A percentile compares a stretch with the other conserved stretches of the same genome.
phyloP scores from a whole-genome alignment of 805 yeast species.

The Yarrowia yakushimensis region DNA sequence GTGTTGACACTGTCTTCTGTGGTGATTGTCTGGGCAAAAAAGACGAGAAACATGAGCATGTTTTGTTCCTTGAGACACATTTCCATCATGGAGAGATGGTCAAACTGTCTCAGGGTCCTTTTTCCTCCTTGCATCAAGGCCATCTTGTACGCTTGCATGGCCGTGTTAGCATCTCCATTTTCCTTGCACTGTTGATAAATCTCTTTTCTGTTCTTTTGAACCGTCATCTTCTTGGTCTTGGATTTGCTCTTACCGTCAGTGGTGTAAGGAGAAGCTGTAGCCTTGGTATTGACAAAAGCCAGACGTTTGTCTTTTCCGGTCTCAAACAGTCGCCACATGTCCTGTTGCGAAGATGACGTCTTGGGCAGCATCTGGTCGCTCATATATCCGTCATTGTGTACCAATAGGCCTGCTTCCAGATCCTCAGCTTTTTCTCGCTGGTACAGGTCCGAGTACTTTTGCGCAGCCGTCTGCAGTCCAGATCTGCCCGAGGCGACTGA shows the following conservation, averaged over 20 bases:
- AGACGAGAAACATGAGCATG: slow-evolving; percentile 2
- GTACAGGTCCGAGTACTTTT: background rate
- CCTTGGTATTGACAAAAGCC: background rate
- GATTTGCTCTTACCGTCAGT: background rate
- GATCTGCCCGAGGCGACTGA: background rate
- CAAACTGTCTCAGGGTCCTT: background rate
- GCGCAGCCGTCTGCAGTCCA: background rate
- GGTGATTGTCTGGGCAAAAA: background rate
- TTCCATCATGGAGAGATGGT: slow-evolving; percentile 3
- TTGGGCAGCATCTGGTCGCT: background rate
- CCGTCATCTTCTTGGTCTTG: background rate
- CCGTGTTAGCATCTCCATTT: background rate
- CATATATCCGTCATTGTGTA: background rate
- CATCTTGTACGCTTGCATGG: background rate
- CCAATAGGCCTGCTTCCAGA: background rate
- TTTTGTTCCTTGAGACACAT: background rate
- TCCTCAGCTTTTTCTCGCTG: background rate
- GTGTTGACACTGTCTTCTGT: background rate
- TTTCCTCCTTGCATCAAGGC: background rate
- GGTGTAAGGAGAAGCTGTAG: background rate
- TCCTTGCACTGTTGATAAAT: background rate
- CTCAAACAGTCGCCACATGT: background rate
- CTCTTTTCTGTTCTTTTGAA: background rate
- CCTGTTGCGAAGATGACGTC: background rate
- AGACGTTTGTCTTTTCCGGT: background rate